These are phyloP conservation scores for Botrytis byssoidea DNA, from an alignment of 2,329 filamentous ascomycete genomes.

Conservation along the genomic window DNA sequence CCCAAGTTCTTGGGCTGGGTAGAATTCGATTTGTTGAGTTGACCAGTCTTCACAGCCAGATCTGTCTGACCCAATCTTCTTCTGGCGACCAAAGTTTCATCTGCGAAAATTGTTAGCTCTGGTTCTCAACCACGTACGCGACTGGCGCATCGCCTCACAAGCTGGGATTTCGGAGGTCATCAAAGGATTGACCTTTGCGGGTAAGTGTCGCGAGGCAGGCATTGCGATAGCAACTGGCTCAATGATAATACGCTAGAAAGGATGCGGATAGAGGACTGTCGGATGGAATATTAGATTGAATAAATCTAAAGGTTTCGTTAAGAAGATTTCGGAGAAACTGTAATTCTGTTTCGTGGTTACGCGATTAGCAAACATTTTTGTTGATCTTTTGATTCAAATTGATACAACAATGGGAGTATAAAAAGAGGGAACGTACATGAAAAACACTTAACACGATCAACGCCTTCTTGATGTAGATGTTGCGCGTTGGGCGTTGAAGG, in stretches of 20 bases:
- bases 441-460: constrained; percentile 2
- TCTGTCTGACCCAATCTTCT: constrained; percentile 92
- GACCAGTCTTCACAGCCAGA: constrained; percentile 76
- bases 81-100: constrained; percentile 57
- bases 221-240: constrained; percentile 25
- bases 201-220: constrained; percentile 45
- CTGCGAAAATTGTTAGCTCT: constrained; percentile 31
- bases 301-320: not conserved
- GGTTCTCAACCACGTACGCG: constrained; percentile 4
- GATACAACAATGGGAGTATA: not conserved
- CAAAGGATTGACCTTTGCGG: constrained; percentile 62
- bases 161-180: constrained; percentile 62
- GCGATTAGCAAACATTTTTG: constrained; percentile 12
- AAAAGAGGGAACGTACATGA: not conserved
- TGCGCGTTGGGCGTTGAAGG: constrained; percentile 4
- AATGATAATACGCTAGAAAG: not conserved
- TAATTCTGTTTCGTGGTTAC: constrained; percentile 15
- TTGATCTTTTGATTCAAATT: not conserved
- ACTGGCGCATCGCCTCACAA: constrained; percentile 51
- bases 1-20: constrained; percentile 72
- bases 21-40: constrained; percentile 67
- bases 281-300: not conserved
- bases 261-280: constrained; percentile 12
- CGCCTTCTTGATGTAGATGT: constrained; percentile 7
- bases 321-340: constrained; percentile 6